Evolutionary conservation across 2,329 filamentous ascomycete species (phyloP), one percentile per base, ranked within the genome.

Genomic region (Fusarium ambrosium): DNA sequence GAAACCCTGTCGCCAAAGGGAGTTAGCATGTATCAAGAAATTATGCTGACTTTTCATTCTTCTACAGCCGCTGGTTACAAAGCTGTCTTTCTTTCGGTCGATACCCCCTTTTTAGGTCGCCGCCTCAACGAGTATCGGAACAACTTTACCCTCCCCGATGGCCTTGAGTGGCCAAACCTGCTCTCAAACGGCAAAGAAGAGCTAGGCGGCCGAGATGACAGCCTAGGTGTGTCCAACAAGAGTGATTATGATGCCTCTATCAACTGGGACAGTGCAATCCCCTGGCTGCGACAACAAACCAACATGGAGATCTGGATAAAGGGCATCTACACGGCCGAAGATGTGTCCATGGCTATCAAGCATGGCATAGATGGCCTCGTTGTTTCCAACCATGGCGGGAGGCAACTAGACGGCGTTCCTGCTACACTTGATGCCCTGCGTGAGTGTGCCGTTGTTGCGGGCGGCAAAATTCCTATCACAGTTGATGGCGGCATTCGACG

Each of bases 71-170:
- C 69, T 37, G 87, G 87, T 1, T 84, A 87, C 16, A 85, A 86
- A 69, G 88, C 85, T 4, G 82, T 91, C 24, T 88, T 90, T 71
- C 82, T 91, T 4, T 91, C 89, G 0, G 85, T 91, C 14, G 89
- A 91, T 78, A 85, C 87, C 0, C 88, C 89, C 1, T 85, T 90
- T 7, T 84, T 87, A 3, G 89, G 89, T 9, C 37, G 66, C 18
- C 69, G 69, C 18, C 48, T 71, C 0, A 91, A 91, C 79, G 82
- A 87, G 58, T 84, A 86, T 70, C 84, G 84, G 14, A 81, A 85
- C 69, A 81, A 84, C 79, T 79, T 87, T 81, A 77, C 86, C 2
- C 83, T 81, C 63, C 86, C 87, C 10, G 87, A 90, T 61, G 86
- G 86, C 82, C 83, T 80, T 34, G 70, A 20, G 10, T 65, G 62